These are phyloP conservation scores for Podaxis sp. DNA, from an alignment of 768 basidiomycete species.

Conservation along the genomic window DNA sequence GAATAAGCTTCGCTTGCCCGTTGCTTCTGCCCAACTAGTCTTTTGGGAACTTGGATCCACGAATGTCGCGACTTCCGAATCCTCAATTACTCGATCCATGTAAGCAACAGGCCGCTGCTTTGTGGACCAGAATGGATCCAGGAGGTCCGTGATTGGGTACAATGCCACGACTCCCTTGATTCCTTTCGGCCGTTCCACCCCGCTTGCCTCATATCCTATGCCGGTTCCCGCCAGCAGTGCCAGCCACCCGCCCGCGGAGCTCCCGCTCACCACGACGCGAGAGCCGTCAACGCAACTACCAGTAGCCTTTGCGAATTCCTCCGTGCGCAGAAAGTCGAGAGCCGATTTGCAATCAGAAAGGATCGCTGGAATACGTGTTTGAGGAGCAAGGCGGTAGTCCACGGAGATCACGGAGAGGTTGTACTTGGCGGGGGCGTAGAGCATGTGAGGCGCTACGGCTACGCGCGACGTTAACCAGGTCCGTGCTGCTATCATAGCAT, in stretches of 20 bases:
- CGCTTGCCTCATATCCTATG: constrained; percentile 34
- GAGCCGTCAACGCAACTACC: constrained; percentile 27
- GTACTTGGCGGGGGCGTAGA: constrained; percentile 30
- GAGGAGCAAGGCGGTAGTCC: constrained; percentile 39
- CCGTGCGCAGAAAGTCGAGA: constrained; percentile 31
- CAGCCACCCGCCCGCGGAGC: constrained; percentile 41
- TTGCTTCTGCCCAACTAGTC: constrained; percentile 23
- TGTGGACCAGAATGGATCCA: constrained; percentile 36
- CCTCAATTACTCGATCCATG: constrained; percentile 30
- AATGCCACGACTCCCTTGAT: constrained; percentile 33
- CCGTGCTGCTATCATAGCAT: background rate
- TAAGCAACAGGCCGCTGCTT: constrained; percentile 34
- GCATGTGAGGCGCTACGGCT: constrained; percentile 36
- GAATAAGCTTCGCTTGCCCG: constrained; percentile 30
- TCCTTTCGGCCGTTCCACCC: constrained; percentile 27
- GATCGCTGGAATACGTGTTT: constrained; percentile 34
- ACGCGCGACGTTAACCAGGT: background rate
- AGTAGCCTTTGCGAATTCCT: constrained; percentile 28
- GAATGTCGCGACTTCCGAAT: constrained; percentile 30
- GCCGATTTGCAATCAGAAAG: constrained; percentile 34
- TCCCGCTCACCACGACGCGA: constrained; percentile 34
- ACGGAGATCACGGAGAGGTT: constrained; percentile 32
- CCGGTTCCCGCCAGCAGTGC: constrained; percentile 34
- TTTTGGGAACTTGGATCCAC: constrained; percentile 28
- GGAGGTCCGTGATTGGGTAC: constrained; percentile 38